Percentiles rank a stretch among this genome's conserved stretches.
phyloP scores from a whole-genome alignment of 495 filamentous ascomycete genomes.

The Corynascus novoguineensis region DNA sequence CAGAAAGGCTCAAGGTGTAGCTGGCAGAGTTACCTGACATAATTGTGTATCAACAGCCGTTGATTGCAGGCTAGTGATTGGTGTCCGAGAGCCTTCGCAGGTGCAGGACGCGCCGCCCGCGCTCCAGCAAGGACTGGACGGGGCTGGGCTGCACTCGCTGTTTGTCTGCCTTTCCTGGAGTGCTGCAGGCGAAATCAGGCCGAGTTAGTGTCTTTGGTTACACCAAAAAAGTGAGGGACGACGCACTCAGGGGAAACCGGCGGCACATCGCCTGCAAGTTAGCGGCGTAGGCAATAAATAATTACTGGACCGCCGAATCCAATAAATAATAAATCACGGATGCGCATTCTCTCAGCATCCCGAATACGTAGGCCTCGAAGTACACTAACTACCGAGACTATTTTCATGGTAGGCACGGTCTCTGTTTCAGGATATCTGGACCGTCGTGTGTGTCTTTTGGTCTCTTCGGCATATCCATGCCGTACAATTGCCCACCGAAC shows the following conservation, averaged over 20 bases:
- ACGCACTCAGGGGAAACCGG: not conserved
- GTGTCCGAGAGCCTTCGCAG: not conserved
- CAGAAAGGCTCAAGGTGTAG: not conserved
- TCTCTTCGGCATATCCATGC: not conserved
- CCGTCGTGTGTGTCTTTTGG: not conserved
- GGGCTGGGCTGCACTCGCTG: too few relatives aligned
- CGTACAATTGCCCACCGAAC: not conserved
- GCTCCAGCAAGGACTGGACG: not conserved
- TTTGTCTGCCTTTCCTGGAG: not conserved
- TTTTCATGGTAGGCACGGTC: not conserved
- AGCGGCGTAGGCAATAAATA: too few relatives aligned
- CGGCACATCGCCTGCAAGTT: not conserved
- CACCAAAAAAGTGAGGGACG: not conserved
- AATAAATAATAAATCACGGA: too few relatives aligned
- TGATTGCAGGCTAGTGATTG: not conserved
- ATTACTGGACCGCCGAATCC: too few relatives aligned
- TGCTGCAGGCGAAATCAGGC: not conserved
- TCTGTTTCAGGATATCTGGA: constrained; percentile 1
- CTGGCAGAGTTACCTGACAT: not conserved
- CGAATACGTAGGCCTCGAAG: not conserved
- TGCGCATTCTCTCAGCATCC: not conserved
- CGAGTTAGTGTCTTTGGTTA: not conserved
- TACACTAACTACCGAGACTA: not conserved
- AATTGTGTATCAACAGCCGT: not conserved
- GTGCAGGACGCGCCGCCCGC: not conserved